Conservation (phyloP, 345 rosid species). For the Arabis hirsuta region DNA sequence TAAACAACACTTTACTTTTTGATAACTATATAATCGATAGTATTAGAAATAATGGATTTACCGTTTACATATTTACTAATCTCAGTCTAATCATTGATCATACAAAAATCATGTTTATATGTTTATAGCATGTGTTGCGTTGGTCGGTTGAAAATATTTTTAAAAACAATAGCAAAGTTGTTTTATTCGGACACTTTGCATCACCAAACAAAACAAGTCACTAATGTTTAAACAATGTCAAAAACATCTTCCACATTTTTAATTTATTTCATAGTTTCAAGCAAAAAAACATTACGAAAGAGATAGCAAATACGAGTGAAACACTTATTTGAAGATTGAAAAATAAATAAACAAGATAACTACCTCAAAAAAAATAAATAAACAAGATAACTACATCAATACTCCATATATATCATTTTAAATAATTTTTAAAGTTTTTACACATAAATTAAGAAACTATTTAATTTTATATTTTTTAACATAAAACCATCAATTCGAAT, state of each 20-base stretch:
- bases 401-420: neutral
- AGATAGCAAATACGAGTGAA: neutral
- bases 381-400: neutral
- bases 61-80: neutral
- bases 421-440: too few species aligned
- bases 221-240: neutral
- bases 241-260: neutral
- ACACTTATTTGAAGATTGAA: neutral
- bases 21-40: neutral
- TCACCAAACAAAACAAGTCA: slow-evolving; percentile 5
- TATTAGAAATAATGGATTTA: neutral
- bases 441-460: too few species aligned
- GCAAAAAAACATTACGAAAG: neutral
- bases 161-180: neutral
- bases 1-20: neutral
- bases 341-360: too few species aligned
- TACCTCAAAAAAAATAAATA: too few species aligned
- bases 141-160: slow-evolving; percentile 1
- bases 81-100: neutral
- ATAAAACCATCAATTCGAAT: too few species aligned
- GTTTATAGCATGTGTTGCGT: neutral
- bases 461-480: too few species aligned
- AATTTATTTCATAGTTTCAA: neutral
- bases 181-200: neutral
- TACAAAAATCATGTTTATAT: neutral